Evolutionary conservation across 805 yeast genomes (phyloP).

Genomic region (Ogataea methanolica): DNA sequence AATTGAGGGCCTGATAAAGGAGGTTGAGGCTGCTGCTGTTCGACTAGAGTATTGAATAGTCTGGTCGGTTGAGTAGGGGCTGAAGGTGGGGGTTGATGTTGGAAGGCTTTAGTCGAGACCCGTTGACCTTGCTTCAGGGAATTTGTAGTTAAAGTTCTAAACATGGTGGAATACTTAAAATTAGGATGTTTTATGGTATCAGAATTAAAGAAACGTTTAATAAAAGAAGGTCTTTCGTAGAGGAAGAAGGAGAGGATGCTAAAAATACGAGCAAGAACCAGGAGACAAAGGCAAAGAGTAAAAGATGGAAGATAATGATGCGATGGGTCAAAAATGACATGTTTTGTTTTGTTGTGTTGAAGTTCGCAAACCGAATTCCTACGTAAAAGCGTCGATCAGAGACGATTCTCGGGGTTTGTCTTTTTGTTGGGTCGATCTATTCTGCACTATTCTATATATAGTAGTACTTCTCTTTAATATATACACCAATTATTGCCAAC

Average conservation of each 20-base stretch:
- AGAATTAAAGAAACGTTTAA: background rate
- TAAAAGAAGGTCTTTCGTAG: too few relatives aligned
- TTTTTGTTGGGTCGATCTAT: too few relatives aligned
- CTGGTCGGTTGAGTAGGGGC: constrained; percentile 19
- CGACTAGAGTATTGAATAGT: constrained; percentile 19
- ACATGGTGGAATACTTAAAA: constrained; percentile 13
- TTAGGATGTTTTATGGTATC: background rate
- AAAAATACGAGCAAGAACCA: background rate
- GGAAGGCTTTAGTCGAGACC: constrained; percentile 29
- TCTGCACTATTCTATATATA: too few relatives aligned
- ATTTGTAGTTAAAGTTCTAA: constrained; percentile 27
- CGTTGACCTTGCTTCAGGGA: constrained; percentile 31
- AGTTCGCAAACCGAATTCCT: too few relatives aligned
- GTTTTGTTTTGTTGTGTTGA: too few relatives aligned
- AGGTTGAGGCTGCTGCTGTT: constrained; percentile 8
- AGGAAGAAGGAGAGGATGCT: background rate
- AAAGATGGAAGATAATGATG: too few relatives aligned
- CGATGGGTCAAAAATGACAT: too few relatives aligned
- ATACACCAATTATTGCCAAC: background rate
- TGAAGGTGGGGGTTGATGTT: constrained; percentile 20
- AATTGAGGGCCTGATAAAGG: background rate
- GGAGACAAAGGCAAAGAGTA: background rate
- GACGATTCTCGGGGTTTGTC: too few relatives aligned
- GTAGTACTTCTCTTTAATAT: background rate
- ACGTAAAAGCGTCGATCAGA: too few relatives aligned